A percentile compares a stretch with the other conserved stretches of the same genome.
Evolutionary conservation across 371 early-diverging fungal genomes (phyloP).

Genomic region (Lichtheimia hyalospora): DNA sequence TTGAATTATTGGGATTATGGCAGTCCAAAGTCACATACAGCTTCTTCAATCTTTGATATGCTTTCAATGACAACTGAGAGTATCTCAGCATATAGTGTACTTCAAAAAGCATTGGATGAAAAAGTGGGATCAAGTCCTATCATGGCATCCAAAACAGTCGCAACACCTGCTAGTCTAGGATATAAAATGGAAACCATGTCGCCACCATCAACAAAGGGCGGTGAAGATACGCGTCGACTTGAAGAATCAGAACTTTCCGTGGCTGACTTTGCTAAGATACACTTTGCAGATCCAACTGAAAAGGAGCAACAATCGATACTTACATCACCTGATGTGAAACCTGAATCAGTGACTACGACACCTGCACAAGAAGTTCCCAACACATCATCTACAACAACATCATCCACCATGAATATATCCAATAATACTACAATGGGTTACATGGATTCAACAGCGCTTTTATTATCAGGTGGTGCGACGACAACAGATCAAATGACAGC

Average conservation of each 20-base stretch:
- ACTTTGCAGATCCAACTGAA: conserved; percentile 7
- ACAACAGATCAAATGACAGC: background rate
- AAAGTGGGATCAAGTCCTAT: conserved; percentile 27
- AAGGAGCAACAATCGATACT: background rate
- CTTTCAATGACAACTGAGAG: conserved; percentile 19
- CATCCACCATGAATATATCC: background rate
- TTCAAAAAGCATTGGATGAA: conserved; percentile 35
- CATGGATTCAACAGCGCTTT: conserved; percentile 1
- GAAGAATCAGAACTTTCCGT: conserved; percentile 6
- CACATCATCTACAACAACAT: background rate
- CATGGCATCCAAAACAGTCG: conserved; percentile 34
- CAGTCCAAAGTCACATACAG: conserved; percentile 4
- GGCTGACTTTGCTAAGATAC: conserved; percentile 10
- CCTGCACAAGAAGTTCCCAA: background rate
- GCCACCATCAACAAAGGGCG: too few species aligned
- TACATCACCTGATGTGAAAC: background rate
- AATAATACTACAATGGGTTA: background rate
- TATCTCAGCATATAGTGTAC: conserved; percentile 13
- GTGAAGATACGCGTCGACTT: background rate
- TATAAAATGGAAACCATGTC: conserved; percentile 5
- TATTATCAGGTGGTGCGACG: conserved; percentile 2
- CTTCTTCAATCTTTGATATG: conserved; percentile 13
- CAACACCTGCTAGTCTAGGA: conserved; percentile 14
- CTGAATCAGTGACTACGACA: background rate
- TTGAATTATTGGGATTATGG: conserved; percentile 16